Conservation (phyloP, 2,329 filamentous ascomycete genomes). For the Aspergillus pseudoviridinutans region DNA sequence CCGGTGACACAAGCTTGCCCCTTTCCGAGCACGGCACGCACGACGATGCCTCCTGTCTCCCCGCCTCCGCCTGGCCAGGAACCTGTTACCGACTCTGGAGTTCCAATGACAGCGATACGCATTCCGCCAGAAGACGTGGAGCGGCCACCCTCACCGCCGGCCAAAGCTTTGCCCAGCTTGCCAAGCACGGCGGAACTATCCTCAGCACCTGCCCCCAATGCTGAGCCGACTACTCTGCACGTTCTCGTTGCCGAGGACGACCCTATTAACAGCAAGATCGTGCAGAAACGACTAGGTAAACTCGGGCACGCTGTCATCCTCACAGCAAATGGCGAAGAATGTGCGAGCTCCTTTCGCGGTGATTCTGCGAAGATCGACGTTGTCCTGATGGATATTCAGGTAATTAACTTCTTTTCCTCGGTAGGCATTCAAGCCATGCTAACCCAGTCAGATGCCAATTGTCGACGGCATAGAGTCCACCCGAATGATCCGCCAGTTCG, state of each 20-base stretch:
- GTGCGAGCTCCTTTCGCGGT: conserved; percentile 66
- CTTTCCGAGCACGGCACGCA: neutral
- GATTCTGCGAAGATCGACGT: conserved; percentile 65
- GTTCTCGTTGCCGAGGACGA: conserved; percentile 86
- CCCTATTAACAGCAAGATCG: conserved; percentile 78
- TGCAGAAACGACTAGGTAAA: conserved; percentile 77
- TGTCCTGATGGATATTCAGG: conserved; percentile 91
- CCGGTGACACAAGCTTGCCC: neutral
- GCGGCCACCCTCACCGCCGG: conserved; percentile 1
- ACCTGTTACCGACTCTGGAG: conserved; percentile 31
- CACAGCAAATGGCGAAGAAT: conserved; percentile 82
- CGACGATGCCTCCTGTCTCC: neutral
- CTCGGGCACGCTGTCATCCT: conserved; percentile 67
- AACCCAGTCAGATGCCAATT: conserved; percentile 73
- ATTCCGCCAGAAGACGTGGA: conserved; percentile 21
- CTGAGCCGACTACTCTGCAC: conserved; percentile 9
- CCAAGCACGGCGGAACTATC: neutral
- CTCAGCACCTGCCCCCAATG: neutral
- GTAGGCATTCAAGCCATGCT: neutral
- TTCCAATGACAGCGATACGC: conserved; percentile 28
- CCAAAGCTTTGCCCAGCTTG: neutral
- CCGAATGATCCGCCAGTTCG: conserved; percentile 74
- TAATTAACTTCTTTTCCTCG: conserved; percentile 39
- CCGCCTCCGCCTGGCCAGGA: conserved; percentile 19
- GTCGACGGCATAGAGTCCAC: conserved; percentile 82